Evolutionary conservation across 2,329 filamentous ascomycete species (phyloP).

Genomic region (Colletotrichum caudatum): DNA sequence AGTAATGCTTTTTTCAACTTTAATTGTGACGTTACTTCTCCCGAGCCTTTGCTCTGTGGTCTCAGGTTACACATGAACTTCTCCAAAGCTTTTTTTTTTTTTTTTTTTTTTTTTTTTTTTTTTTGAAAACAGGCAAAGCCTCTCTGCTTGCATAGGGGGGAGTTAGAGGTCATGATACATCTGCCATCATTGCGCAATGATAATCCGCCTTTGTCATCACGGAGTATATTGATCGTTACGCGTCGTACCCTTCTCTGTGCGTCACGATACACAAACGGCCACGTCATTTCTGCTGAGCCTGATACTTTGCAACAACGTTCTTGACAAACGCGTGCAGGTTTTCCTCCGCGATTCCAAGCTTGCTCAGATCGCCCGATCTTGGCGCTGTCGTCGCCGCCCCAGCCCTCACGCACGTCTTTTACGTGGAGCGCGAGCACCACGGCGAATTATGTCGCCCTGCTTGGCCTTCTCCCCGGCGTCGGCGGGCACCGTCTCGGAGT

Average conservation of each 20-base stretch:
- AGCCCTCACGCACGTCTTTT: constrained; percentile 48
- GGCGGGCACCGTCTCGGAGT: constrained; percentile 61
- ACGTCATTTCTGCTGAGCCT: not conserved
- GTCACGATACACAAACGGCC: not conserved
- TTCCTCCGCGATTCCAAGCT: constrained; percentile 47
- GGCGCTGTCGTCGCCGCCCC: constrained; percentile 50
- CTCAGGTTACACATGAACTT: too few species aligned
- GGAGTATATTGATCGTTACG: not conserved
- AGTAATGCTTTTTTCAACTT: too few species aligned
- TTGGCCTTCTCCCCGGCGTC: constrained; percentile 53
- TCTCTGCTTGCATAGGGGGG: too few species aligned
- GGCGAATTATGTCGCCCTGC: constrained; percentile 63
- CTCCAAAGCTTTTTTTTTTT: too few species aligned
- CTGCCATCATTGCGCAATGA: too few species aligned
- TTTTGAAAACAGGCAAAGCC: too few species aligned
- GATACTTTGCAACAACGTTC: constrained; percentile 25
- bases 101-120: too few species aligned
- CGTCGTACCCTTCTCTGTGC: not conserved
- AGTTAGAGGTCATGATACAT: too few species aligned
- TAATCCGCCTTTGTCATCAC: too few species aligned
- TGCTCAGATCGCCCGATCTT: constrained; percentile 47
- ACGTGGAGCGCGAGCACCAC: constrained; percentile 52
- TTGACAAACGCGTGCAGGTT: constrained; percentile 47
- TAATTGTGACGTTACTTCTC: too few species aligned
- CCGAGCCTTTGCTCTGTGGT: too few species aligned